Base-by-base conservation (phyloP, 2,329 filamentous ascomycete species). In the Plectosphaerella sp. region DNA sequence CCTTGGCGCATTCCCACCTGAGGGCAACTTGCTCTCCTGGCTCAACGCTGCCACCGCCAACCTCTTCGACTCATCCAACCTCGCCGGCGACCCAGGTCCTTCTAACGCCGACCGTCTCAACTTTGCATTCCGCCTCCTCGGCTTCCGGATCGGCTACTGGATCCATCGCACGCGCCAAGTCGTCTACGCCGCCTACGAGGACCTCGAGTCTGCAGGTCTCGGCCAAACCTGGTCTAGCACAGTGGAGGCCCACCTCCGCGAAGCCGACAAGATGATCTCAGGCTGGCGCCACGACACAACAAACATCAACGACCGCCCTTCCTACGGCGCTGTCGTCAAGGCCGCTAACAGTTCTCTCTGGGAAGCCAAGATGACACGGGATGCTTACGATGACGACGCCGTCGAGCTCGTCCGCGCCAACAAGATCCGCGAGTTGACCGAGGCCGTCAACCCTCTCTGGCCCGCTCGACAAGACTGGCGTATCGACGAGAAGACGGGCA, bases 341-440 rank as follows among this genome's bases (percentile, higher is more conserved):
- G 60, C 61, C 24, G 67, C 65, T 15, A 65, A 72, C 18, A 65
- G 68, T 1, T 53, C 57, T 1, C 43, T 46, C 12, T 28, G 36
- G 20, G 16, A 20, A 5, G 9, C 12, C 9, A 15, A 14, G 3
- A 49, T 16, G 47, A 15, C 37, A 14, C 9, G 15, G n/a, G 37
- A 25, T 5, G 43, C 48, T 11, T 49, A 42, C 36, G 20, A 45
- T n/a, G n/a, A 12, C 9, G 37, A 49, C 8, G 42, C 52, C 1
- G 52, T 57, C 1, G 47, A 55, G 2, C 43, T 57, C 3, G 59
- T 68, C 1, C 66, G 72, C 36, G 61, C 64, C 45, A 65, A 64
- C 0, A 64, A 80, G 45, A 65, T 79, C 18, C 61, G 68, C 4
- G 76, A 81, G 63, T 64, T 70, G 20, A 65, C 69, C 41, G 61